Evolutionary conservation across 805 yeast genomes (phyloP), one percentile per base, ranked within the genome.

Genomic region (Vanderwaltozyma tropicalis): DNA sequence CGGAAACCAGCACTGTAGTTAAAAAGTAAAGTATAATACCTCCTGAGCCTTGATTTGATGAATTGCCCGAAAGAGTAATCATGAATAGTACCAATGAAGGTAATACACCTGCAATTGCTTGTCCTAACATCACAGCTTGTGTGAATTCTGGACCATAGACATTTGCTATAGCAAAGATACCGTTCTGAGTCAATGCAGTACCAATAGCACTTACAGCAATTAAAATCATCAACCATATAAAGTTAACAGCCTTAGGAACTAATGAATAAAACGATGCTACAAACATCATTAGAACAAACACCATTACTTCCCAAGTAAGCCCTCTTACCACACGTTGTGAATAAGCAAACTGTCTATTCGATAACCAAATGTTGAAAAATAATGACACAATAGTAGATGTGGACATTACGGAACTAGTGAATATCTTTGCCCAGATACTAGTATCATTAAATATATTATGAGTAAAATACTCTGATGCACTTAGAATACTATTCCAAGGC

Each of bases 401-500:
- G 1, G 87, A 71, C 96, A 88, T 88, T 82, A 87, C 82, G 0
- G 92, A 75, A 15, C 92, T 78, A 2, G 88, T 73, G 57, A 83
- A 86, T 15, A 69, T 67, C 45, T 67, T 68, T 10, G 81, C 69
- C 48, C 79, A 59, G 1, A 59, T 35, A 2, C 80, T 72, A 3
- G 71, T 60, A n/a, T 55, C 64, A 15, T 59, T 61, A 44, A 89
- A 58, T 11, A 60, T 48, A 74, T 47, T 87, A 55, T 45, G 73
- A 70, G 41, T 72, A 51, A 86, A 85, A 59, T 85, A 87, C 8
- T 81, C 80, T 0, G 95, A 74, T 0, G 96, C 95, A 1, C 94
- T 76, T 9, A 92, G 61, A 45, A 88, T 80, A 48, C 92, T 78
- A 65, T 89, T 92, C 96, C 97, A 89, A 0, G 97, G 97, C 96